phyloP scores from a whole-genome alignment of 2,329 filamentous ascomycete genomes.

The Cyanodermella asteris region DNA sequence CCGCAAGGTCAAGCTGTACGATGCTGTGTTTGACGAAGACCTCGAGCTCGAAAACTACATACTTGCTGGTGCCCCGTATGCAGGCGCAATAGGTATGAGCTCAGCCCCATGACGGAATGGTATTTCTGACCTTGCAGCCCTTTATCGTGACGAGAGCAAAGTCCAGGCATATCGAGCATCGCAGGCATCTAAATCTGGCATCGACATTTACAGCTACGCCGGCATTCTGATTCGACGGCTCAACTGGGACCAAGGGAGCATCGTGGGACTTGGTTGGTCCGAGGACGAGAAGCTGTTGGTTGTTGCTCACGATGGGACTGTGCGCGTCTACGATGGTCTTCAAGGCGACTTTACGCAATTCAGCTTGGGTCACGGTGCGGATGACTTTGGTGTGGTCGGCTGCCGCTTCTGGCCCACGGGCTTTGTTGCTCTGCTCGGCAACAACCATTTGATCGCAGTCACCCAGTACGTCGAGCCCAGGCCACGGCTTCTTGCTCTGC shows the following conservation, averaged over 20 bases:
- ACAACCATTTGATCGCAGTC: constrained; percentile 75
- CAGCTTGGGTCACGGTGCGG: constrained; percentile 70
- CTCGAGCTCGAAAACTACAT: constrained; percentile 89
- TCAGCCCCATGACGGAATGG: not conserved
- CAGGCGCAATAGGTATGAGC: constrained; percentile 66
- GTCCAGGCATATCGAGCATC: constrained; percentile 55
- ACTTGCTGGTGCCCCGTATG: constrained; percentile 77
- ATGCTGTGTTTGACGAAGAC: constrained; percentile 77
- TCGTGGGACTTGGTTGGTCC: constrained; percentile 85
- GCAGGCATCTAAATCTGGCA: constrained; percentile 53
- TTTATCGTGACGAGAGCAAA: constrained; percentile 76
- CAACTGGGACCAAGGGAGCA: constrained; percentile 69
- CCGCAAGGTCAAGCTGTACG: constrained; percentile 83
- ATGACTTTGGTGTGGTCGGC: constrained; percentile 68
- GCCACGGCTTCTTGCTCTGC: constrained; percentile 56
- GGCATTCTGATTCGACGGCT: constrained; percentile 60
- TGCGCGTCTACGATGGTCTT: constrained; percentile 76
- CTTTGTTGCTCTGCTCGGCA: constrained; percentile 77
- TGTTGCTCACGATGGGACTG: constrained; percentile 71
- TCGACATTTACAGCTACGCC: constrained; percentile 85
- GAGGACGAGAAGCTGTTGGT: constrained; percentile 84
- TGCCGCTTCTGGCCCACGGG: constrained; percentile 78
- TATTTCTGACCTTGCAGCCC: constrained; percentile 30
- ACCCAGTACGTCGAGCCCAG: constrained; percentile 76
- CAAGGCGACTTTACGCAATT: constrained; percentile 91